Percentiles rank a stretch among this genome's conserved stretches.
Evolutionary conservation across 1,139 yeast species (phyloP).

Genomic region (Wickerhamomyces sp.): DNA sequence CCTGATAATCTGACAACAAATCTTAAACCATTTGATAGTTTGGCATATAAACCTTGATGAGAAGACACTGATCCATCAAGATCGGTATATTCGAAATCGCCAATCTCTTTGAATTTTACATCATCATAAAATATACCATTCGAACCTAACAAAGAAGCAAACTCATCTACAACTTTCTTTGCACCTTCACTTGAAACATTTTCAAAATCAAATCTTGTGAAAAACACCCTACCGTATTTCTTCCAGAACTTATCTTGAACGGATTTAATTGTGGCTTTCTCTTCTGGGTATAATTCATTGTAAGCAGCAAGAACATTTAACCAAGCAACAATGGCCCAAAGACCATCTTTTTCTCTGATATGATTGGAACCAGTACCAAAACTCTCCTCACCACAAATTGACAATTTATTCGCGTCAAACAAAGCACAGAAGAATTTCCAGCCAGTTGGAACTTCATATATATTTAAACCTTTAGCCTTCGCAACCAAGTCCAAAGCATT

Average conservation of each 20-base stretch:
- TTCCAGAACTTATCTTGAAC: constrained; percentile 88
- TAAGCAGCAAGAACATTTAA: constrained; percentile 86
- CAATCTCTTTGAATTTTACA: constrained; percentile 60
- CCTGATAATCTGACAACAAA: constrained; percentile 91
- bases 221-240: constrained; percentile 94
- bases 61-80: constrained; percentile 86
- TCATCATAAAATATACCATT: constrained; percentile 38
- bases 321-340: constrained; percentile 99
- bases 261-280: constrained; percentile 63
- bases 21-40: constrained; percentile 77
- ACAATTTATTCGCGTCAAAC: constrained; percentile 86
- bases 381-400: constrained; percentile 97
- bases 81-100: constrained; percentile 89
- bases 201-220: constrained; percentile 94
- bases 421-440: constrained; percentile 98
- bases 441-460: constrained; percentile 97
- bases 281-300: constrained; percentile 48
- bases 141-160: constrained; percentile 42
- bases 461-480: constrained; percentile 60
- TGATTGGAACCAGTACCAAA: constrained; percentile 98
- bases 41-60: constrained; percentile 90
- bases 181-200: constrained; percentile 78
- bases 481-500: constrained; percentile 94
- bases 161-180: constrained; percentile 52
- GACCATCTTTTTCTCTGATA: constrained; percentile 94